phyloP scores from a whole-genome alignment of 345 rosid species.

The Sisymbrium altissimum region DNA sequence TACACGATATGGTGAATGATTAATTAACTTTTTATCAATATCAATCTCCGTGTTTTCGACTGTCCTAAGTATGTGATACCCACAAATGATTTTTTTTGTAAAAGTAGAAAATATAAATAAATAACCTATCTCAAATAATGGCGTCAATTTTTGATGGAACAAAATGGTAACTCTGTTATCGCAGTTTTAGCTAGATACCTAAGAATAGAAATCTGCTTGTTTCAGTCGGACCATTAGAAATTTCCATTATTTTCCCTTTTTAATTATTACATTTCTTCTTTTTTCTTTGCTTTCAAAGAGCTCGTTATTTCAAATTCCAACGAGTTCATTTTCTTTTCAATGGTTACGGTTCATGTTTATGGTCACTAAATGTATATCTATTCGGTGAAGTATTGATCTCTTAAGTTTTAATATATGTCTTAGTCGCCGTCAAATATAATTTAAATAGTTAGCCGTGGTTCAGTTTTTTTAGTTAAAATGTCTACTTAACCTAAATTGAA shows the following conservation, averaged over 20 bases:
- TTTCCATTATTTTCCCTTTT: background rate
- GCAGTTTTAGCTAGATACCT: constrained; percentile 21
- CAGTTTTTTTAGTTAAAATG: constrained; percentile 10
- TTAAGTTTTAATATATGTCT: background rate
- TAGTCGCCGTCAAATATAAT: background rate
- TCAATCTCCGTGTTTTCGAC: background rate
- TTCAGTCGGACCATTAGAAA: constrained; percentile 13
- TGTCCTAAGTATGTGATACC: background rate
- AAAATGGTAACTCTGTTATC: constrained; percentile 20
- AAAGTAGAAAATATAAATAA: background rate
- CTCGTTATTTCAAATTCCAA: background rate
- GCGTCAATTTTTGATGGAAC: too few species aligned
- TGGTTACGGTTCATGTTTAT: background rate
- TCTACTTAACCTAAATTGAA: background rate
- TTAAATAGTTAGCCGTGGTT: background rate
- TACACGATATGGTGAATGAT: background rate
- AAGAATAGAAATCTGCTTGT: constrained; percentile 18
- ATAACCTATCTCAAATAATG: background rate
- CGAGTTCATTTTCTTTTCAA: background rate
- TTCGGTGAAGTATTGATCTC: background rate
- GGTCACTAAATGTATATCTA: background rate
- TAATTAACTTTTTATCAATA: background rate
- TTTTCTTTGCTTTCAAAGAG: background rate
- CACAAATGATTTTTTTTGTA: background rate
- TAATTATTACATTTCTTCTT: too few species aligned